Evolutionary conservation across 345 rosid species (phyloP).

Genomic region (Eucalyptus fibrosa): DNA sequence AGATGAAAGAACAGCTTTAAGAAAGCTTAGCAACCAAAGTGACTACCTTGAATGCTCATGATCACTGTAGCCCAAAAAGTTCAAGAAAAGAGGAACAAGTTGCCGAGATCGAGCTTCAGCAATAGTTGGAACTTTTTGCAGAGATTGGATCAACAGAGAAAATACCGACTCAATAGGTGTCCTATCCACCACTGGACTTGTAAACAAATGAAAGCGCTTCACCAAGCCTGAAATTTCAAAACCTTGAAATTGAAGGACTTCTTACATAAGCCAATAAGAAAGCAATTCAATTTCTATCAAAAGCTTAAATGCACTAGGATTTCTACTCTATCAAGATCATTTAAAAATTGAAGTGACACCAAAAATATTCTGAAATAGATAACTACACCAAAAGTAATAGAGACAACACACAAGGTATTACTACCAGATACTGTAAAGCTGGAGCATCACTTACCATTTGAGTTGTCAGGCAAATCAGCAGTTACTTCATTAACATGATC

Average conservation of each 20-base stretch:
- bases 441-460: conserved; percentile 41
- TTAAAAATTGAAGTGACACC: not conserved
- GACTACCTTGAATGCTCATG: conserved; percentile 45
- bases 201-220: conserved; percentile 33
- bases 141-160: conserved; percentile 50
- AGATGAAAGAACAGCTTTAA: not conserved
- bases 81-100: conserved; percentile 56
- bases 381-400: not conserved
- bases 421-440: too few relatives aligned
- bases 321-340: not conserved
- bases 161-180: conserved; percentile 36
- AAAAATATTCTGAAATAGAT: not conserved
- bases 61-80: conserved; percentile 62
- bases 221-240: conserved; percentile 35
- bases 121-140: conserved; percentile 57
- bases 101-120: conserved; percentile 64
- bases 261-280: not conserved
- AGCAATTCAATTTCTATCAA: not conserved
- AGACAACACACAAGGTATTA: too few relatives aligned
- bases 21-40: not conserved
- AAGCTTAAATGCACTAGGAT: not conserved
- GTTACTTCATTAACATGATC: conserved; percentile 15
- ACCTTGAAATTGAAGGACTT: not conserved
- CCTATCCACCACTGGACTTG: conserved; percentile 36
- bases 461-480: conserved; percentile 10